Evolutionary conservation across 2,329 filamentous ascomycete species (phyloP), one percentile per base, ranked within the genome.

Genomic region (Alternaria consortialis): DNA sequence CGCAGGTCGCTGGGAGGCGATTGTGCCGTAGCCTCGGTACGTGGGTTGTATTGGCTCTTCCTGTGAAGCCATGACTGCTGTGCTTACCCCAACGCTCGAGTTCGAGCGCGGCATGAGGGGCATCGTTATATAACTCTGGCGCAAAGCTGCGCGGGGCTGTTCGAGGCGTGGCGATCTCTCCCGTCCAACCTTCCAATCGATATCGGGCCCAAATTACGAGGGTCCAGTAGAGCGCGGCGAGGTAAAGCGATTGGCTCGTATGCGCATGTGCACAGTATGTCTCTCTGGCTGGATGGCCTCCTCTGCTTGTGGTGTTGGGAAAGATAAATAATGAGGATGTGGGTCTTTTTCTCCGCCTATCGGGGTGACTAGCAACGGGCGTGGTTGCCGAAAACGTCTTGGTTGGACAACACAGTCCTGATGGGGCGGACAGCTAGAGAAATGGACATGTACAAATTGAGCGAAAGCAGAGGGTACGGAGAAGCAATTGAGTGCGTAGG

Each of bases 41-140:
- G 66, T 62, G 15, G 64, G 65, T 32, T 79, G 65, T 7, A 77
- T 70, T 20, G 81, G 81, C 69, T 83, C 82, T 66, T 84, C 82
- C 60, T 80, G 56, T 69, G 77, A 73, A 39, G 68, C 65, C 77
- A 79, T 79, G 60, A 77, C 64, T 51, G 71, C 71, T 37, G 76
- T 74, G 62, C 73, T 74, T 47, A 71, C 62, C n/a, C 59, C 70
- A 46, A 62, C 57, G 48, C 53, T 68, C 53, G 67, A 69, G 44
- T 64, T 60, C 25, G 63, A 66, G 61, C 67, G 67, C 56, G 67
- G 59, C 67, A 72, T 72, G 65, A 62, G 63, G 66, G 65, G 65
- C 67, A 66, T 59, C 25, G 62, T 47, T 68, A 71, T 70, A 65
- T 69, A 66, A 44, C 39, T 48, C 34, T 50, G 64, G 57, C 62